Conservation (phyloP, 2,329 filamentous ascomycete species). For the Phaeosphaeriaceae sp. region DNA sequence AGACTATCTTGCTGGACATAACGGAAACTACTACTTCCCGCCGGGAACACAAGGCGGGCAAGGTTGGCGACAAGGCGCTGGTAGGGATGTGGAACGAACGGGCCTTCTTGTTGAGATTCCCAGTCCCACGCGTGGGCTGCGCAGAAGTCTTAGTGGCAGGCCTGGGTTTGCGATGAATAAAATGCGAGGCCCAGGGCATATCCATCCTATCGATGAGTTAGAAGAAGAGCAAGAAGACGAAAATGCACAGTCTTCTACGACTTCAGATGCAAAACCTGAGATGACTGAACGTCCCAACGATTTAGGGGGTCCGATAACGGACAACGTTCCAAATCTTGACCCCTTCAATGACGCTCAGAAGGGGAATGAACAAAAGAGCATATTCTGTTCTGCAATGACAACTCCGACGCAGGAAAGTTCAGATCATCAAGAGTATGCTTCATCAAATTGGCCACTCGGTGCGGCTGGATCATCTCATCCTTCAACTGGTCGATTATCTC, state of each 20-base stretch:
- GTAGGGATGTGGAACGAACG: conserved; percentile 52
- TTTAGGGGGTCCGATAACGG: conserved; percentile 30
- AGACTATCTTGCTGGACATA: conserved; percentile 36
- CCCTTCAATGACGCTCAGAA: conserved; percentile 51
- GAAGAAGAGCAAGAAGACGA: conserved; percentile 58
- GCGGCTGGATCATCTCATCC: conserved; percentile 17
- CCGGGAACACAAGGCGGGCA: conserved; percentile 27
- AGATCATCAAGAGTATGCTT: not conserved
- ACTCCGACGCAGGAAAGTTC: conserved; percentile 28
- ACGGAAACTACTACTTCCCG: conserved; percentile 37
- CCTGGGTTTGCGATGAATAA: conserved; percentile 57
- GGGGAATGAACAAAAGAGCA: conserved; percentile 29
- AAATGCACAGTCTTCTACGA: conserved; percentile 21
- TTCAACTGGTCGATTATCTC: conserved; percentile 50
- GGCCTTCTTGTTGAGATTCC: conserved; percentile 56
- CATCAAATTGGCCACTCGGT: conserved; percentile 22
- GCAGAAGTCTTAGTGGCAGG: conserved; percentile 48
- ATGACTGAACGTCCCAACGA: conserved; percentile 31
- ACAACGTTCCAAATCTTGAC: conserved; percentile 44
- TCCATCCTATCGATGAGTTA: conserved; percentile 68
- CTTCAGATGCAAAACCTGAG: conserved; percentile 24
- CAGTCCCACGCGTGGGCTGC: conserved; percentile 56
- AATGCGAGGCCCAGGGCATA: conserved; percentile 59
- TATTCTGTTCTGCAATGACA: conserved; percentile 25
- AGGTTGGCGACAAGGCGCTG: conserved; percentile 39